phyloP scores from a whole-genome alignment of 352 stramenopile genomes.

The Pythium dissimile region DNA sequence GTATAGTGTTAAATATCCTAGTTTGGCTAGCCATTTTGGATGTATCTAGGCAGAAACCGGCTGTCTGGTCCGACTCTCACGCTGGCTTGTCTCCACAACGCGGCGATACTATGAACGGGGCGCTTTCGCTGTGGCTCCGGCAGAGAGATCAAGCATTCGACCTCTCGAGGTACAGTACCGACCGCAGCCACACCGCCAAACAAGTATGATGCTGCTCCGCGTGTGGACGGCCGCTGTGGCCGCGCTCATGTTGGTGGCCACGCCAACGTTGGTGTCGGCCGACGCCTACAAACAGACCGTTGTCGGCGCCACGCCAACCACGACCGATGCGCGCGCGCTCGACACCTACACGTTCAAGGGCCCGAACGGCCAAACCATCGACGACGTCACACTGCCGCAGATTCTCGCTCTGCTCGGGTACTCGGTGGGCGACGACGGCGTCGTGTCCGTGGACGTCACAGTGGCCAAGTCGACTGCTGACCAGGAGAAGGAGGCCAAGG shows the following conservation, averaged over 20 bases:
- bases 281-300: neutral
- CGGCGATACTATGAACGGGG: no score
- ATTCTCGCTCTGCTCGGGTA: slow-evolving; percentile 19
- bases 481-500: slow-evolving; percentile 10
- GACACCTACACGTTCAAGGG: slow-evolving; percentile 15
- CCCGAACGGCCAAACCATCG: slow-evolving; percentile 1
- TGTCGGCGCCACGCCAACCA: neutral
- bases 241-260: neutral
- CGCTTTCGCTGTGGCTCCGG: no score
- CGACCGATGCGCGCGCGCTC: neutral
- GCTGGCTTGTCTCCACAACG: neutral
- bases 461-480: slow-evolving; percentile 1
- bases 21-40: neutral
- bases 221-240: slow-evolving; percentile 3
- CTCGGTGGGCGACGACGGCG: slow-evolving; percentile 6
- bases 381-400: slow-evolving; percentile 12
- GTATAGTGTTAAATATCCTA: neutral
- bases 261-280: neutral
- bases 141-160: slow-evolving; percentile 2
- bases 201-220: neutral
- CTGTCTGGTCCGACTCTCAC: neutral
- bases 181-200: neutral
- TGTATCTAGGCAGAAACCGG: neutral
- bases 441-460: slow-evolving; percentile 12
- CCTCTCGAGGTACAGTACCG: slow-evolving; percentile 1